Evolutionary conservation across 108 stramenopile species (phyloP).

Genomic region (Chaetoceros tenuissimus): DNA sequence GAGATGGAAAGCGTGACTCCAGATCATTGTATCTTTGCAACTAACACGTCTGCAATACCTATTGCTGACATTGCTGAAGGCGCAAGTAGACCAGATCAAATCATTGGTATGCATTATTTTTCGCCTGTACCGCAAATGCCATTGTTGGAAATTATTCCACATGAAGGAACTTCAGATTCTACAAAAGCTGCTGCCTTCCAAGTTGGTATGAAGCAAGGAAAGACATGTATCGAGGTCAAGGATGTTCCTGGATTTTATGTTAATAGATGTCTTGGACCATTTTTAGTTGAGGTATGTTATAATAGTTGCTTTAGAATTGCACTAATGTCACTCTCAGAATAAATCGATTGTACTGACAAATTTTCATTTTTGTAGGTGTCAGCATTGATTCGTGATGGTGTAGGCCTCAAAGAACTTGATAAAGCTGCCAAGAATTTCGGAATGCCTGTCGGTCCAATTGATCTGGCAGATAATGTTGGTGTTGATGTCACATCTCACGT

Average conservation of each 20-base stretch:
- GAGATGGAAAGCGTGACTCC: slow-evolving; percentile 88
- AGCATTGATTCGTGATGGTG: slow-evolving; percentile 82
- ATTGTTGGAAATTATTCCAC: slow-evolving; percentile 96
- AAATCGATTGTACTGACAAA: not conserved
- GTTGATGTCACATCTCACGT: slow-evolving; percentile 96
- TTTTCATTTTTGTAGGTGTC: slow-evolving; percentile 19
- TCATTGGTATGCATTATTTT: slow-evolving; percentile 99
- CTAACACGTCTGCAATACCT: slow-evolving; percentile 98
- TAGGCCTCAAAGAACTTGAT: slow-evolving; percentile 80
- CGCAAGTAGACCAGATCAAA: slow-evolving; percentile 82
- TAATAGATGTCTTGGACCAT: slow-evolving; percentile 97
- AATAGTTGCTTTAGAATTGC: not conserved
- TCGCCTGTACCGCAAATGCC: slow-evolving; percentile 98
- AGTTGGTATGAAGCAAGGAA: slow-evolving; percentile 98
- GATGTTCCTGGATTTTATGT: slow-evolving; percentile 99
- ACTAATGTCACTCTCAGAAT: not conserved
- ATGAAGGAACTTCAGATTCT: slow-evolving; percentile 77
- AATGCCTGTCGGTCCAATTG: slow-evolving; percentile 94
- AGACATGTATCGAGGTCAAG: slow-evolving; percentile 96
- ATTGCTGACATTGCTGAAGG: slow-evolving; percentile 94
- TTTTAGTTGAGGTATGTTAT: slow-evolving; percentile 75
- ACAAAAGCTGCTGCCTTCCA: slow-evolving; percentile 87
- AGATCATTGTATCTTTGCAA: slow-evolving; percentile 94
- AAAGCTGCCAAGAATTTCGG: slow-evolving; percentile 91
- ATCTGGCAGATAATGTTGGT: slow-evolving; percentile 92